Conservation (phyloP, 2,329 filamentous ascomycete species). For the Fonsecaea nubica region DNA sequence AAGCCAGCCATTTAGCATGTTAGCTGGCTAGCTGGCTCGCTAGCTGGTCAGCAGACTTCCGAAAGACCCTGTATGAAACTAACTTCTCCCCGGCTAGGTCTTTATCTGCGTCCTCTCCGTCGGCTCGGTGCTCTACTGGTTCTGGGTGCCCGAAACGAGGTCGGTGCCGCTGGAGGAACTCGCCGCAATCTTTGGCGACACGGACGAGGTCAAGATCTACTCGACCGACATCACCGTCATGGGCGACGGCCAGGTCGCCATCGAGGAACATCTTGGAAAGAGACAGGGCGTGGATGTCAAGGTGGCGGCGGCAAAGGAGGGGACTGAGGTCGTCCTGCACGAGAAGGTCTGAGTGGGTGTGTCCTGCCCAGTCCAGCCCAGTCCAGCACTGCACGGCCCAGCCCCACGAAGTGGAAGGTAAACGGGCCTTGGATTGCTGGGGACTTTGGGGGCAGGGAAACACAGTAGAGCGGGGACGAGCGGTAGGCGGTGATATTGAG, state of each 20-base stretch:
- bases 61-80: too few species aligned
- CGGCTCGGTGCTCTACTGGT: slow-evolving; percentile 15
- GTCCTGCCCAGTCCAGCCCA: too few species aligned
- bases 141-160: slow-evolving; percentile 42
- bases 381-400: too few species aligned
- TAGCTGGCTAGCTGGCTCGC: too few species aligned
- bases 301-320: neutral
- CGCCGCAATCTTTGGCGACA: slow-evolving; percentile 39
- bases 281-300: neutral
- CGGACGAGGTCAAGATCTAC: slow-evolving; percentile 11
- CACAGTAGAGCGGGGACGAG: neutral
- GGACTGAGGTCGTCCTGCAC: neutral
- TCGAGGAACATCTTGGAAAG: neutral
- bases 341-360: neutral
- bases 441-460: too few species aligned
- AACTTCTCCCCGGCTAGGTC: slow-evolving; percentile 9
- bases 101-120: slow-evolving; percentile 20
- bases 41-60: too few species aligned
- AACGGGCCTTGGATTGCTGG: too few species aligned
- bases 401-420: neutral
- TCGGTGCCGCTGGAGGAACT: slow-evolving; percentile 43
- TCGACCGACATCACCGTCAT: slow-evolving; percentile 2
- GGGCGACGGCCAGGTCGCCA: neutral
- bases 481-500: too few species aligned
- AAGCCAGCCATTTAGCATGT: too few species aligned